These are phyloP conservation scores for Rutidosis leptorrhynchoides DNA, from an alignment of 129 eudicot genomes.

Conservation along the genomic window DNA sequence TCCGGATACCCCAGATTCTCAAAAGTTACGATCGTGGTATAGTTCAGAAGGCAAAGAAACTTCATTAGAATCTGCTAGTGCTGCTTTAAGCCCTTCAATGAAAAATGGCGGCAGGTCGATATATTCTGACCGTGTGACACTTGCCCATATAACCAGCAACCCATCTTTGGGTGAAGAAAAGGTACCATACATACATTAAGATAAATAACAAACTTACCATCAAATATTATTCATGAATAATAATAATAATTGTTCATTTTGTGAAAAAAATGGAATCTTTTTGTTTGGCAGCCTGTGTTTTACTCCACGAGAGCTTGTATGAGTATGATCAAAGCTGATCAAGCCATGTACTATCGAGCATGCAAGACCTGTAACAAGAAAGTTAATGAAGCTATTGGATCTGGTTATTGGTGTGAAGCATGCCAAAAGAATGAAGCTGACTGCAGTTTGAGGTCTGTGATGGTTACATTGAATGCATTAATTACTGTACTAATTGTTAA, in stretches of 20 bases:
- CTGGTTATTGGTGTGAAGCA: conserved; percentile 94
- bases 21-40: conserved; percentile 76
- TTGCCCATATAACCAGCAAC: conserved; percentile 63
- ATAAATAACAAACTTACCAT: neutral
- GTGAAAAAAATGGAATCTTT: neutral
- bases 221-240: neutral
- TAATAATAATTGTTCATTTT: neutral
- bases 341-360: conserved; percentile 83
- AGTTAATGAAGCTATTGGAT: conserved; percentile 76
- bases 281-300: conserved; percentile 62
- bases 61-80: conserved; percentile 71
- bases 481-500: neutral
- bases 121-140: conserved; percentile 71
- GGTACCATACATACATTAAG: conserved; percentile 35
- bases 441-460: conserved; percentile 68
- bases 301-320: conserved; percentile 58
- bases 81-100: conserved; percentile 51
- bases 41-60: conserved; percentile 80
- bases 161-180: conserved; percentile 80
- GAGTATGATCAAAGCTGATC: conserved; percentile 74
- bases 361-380: conserved; percentile 94
- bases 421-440: conserved; percentile 69
- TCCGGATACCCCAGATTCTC: conserved; percentile 82
- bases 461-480: neutral
- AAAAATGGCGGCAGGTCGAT: conserved; percentile 55